Base-by-base conservation (phyloP, 2,329 filamentous ascomycete genomes). In the Fusarium sp. region DNA sequence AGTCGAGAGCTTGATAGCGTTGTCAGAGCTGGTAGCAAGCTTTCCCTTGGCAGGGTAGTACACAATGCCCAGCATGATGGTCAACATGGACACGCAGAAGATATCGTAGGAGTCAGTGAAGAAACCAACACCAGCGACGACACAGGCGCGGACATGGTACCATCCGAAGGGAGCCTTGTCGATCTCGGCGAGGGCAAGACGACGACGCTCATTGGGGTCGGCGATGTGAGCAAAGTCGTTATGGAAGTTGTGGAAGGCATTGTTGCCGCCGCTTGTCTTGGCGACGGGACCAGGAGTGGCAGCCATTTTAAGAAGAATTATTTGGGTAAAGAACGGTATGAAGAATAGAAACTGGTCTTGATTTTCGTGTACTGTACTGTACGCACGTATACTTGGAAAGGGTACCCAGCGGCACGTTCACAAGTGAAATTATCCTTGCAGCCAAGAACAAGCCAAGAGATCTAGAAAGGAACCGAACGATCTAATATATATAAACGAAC, bases 31-130 rank as follows among this genome's bases (percentile, higher is more conserved):
- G 38, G 87, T 84, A 18, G 93, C 91, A 79, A 95, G 92, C 39
- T 84, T 84, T 24, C 90, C 90, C 20, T 76, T 80, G 63, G 82
- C 81, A 53, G 88, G 88, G 80, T 89, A 95, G 85, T 93, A 96
- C 74, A 95, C 93, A 55, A 95, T 90, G 47, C 93, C 94, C 57
- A 95, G 81, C 92, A 95, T 94, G 72, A 89, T 87, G 35, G 92
- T 93, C 72, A 92, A 85, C 79, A 94, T 85, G 73, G 91, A 92
- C 76, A 93, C 92, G 79, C 92, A 91, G 82, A 96, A 96, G 84
- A 95, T 94, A 79, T 93, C 91, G 83, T 95, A 96, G 7, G 93
- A 93, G 80, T 96, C 94, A 22, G 94, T 96, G 83, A 96, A 96
- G 89, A 97, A 96, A 76, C 94, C 94, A 70, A 96, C 92, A 77